Percentiles rank a stretch among this genome's conserved stretches.
phyloP scores from a whole-genome alignment of 805 yeast species.

The Schwanniomyces sp. region DNA sequence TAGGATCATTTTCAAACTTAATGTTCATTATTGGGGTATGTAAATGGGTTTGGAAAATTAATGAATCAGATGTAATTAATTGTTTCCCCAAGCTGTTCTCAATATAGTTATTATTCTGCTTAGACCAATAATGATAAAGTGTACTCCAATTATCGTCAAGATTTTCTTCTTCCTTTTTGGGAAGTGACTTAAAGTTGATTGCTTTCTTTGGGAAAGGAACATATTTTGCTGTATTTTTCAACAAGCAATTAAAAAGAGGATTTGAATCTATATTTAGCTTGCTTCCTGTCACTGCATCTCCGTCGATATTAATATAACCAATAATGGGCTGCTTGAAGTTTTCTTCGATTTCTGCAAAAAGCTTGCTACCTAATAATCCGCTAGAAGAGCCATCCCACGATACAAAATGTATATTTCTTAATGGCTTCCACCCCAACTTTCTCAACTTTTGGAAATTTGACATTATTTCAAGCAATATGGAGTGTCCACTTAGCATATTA shows the following conservation, averaged over 20 bases:
- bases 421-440: conserved; percentile 42
- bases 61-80: conserved; percentile 22
- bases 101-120: conserved; percentile 30
- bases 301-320: conserved; percentile 39
- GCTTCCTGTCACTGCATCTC: conserved; percentile 38
- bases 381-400: conserved; percentile 41
- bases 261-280: conserved; percentile 32
- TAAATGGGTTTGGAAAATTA: conserved; percentile 30
- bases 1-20: conserved; percentile 29
- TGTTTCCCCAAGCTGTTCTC: conserved; percentile 30
- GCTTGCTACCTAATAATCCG: conserved; percentile 32
- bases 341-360: conserved; percentile 17
- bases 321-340: conserved; percentile 24
- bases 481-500: conserved; percentile 41
- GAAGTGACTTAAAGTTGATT: conserved; percentile 11
- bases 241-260: conserved; percentile 34
- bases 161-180: conserved; percentile 1
- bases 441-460: conserved; percentile 30
- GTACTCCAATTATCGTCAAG: conserved; percentile 19
- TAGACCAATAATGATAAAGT: conserved; percentile 33
- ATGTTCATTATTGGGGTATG: conserved; percentile 32
- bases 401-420: conserved; percentile 37
- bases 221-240: conserved; percentile 24
- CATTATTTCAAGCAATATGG: conserved; percentile 38
- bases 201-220: conserved; percentile 32